These are phyloP conservation scores for Mycosphaerella sp. DNA, from an alignment of 2,329 filamentous ascomycete genomes.

Conservation along the genomic window DNA sequence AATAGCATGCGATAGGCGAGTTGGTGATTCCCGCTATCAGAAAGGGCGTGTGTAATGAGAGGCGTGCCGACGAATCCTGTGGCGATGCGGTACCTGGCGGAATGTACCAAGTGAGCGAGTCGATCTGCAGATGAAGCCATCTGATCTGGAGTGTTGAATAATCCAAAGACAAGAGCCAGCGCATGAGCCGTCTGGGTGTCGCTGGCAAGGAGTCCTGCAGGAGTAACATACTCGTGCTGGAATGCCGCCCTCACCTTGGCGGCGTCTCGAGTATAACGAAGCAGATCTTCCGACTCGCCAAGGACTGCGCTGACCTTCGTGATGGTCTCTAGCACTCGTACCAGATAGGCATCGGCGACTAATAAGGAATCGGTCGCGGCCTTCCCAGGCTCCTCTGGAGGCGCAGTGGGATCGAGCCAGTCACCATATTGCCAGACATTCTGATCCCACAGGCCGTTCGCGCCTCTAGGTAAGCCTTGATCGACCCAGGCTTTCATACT, in stretches of 20 bases:
- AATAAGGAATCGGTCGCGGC: conserved; percentile 2
- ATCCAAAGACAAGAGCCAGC: conserved; percentile 27
- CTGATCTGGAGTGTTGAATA: conserved; percentile 21
- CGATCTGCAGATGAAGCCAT: conserved; percentile 20
- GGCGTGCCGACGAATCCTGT: conserved; percentile 57
- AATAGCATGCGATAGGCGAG: conserved; percentile 45
- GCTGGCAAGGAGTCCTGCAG: conserved; percentile 27
- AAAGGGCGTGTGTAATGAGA: conserved; percentile 9
- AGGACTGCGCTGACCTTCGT: not conserved
- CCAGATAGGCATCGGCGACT: conserved; percentile 2
- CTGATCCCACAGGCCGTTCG: conserved; percentile 32
- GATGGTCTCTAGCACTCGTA: conserved; percentile 1
- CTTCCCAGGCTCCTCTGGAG: conserved; percentile 32
- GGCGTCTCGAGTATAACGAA: conserved; percentile 21
- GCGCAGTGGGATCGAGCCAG: conserved; percentile 40
- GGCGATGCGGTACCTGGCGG: conserved; percentile 29
- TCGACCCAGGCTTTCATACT: conserved; percentile 39
- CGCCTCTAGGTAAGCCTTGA: not conserved
- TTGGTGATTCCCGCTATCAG: not conserved
- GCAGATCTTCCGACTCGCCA: not conserved
- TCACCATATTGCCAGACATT: conserved; percentile 36
- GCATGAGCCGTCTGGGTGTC: conserved; percentile 34
- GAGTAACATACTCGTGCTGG: conserved; percentile 29
- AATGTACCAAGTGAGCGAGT: conserved; percentile 22
- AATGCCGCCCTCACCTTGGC: conserved; percentile 29